phyloP scores from a whole-genome alignment of 2,329 filamentous ascomycete species.

The Bipolaris cookei region DNA sequence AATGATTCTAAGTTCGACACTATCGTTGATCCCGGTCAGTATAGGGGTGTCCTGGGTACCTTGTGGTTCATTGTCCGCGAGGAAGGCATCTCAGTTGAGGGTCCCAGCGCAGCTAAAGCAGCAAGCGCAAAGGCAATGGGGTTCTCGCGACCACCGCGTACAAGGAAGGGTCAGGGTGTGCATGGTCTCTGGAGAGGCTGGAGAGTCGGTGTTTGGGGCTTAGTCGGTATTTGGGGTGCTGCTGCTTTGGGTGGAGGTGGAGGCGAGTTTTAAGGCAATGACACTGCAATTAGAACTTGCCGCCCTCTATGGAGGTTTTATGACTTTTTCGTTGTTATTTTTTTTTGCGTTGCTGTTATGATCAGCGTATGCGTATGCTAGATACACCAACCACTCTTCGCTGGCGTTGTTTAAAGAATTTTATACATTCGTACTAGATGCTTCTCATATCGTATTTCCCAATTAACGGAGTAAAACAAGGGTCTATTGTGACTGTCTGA shows the following conservation, averaged over 20 bases:
- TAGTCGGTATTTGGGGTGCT: constrained; percentile 76
- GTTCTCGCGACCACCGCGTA: constrained; percentile 49
- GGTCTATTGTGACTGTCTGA: neutral
- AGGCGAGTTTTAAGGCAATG: constrained; percentile 42
- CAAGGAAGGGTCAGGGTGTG: constrained; percentile 69
- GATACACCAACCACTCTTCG: constrained; percentile 13
- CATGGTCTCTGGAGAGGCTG: constrained; percentile 75
- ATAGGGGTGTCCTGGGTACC: constrained; percentile 86
- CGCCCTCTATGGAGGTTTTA: no score
- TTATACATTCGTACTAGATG: neutral
- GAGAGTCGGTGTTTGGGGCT: constrained; percentile 79
- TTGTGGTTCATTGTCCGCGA: constrained; percentile 86
- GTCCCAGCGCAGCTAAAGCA: constrained; percentile 28
- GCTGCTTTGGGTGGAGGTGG: constrained; percentile 60
- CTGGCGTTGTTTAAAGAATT: neutral
- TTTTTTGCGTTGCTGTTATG: neutral
- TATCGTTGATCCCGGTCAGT: constrained; percentile 79
- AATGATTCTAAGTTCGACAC: constrained; percentile 62
- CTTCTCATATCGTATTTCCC: no score
- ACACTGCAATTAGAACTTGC: no score
- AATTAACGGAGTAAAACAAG: no score
- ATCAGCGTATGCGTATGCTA: constrained; percentile 1
- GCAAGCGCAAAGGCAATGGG: constrained; percentile 37
- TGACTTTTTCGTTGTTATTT: neutral
- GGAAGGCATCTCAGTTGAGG: constrained; percentile 67